Conservation (phyloP, 2,329 filamentous ascomycete genomes). For the Fusarium kyushuense region DNA sequence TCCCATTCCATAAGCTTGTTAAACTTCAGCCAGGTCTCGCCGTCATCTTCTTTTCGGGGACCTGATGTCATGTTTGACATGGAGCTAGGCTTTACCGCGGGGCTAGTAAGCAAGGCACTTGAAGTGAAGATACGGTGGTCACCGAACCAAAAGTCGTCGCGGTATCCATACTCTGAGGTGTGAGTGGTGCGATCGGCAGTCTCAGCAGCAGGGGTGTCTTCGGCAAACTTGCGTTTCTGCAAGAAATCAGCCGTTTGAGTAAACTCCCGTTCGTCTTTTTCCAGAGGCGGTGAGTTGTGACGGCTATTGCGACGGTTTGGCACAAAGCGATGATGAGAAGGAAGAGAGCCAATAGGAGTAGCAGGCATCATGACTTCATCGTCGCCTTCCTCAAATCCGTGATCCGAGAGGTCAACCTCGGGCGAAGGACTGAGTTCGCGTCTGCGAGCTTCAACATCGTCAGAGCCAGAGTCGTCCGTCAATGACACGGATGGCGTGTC, state of each 20-base stretch:
- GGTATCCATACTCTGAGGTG: slow-evolving; percentile 52
- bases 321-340: slow-evolving; percentile 58
- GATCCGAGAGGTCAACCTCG: slow-evolving; percentile 89
- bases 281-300: slow-evolving; percentile 87
- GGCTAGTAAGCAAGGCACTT: slow-evolving; percentile 64
- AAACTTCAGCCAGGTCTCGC: slow-evolving; percentile 57
- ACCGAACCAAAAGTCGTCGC: slow-evolving; percentile 67
- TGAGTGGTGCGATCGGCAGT: slow-evolving; percentile 48
- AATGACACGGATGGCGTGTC: slow-evolving; percentile 86
- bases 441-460: slow-evolving; percentile 78
- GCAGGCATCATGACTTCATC: slow-evolving; percentile 70
- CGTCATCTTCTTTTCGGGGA: slow-evolving; percentile 55
- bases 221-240: slow-evolving; percentile 71
- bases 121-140: slow-evolving; percentile 55
- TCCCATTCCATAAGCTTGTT: slow-evolving; percentile 66
- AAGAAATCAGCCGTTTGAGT: slow-evolving; percentile 93
- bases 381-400: slow-evolving; percentile 82
- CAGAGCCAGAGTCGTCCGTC: slow-evolving; percentile 65
- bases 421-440: slow-evolving; percentile 87
- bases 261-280: slow-evolving; percentile 96
- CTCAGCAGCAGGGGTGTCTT: slow-evolving; percentile 53
- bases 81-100: slow-evolving; percentile 60
- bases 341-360: slow-evolving; percentile 74
- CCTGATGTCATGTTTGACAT: slow-evolving; percentile 44
- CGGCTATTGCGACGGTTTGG: slow-evolving; percentile 61